Percentiles rank a stretch among this genome's conserved stretches.
phyloP scores from a whole-genome alignment of 2,329 filamentous ascomycete species.

The Sphaerulina musiva region DNA sequence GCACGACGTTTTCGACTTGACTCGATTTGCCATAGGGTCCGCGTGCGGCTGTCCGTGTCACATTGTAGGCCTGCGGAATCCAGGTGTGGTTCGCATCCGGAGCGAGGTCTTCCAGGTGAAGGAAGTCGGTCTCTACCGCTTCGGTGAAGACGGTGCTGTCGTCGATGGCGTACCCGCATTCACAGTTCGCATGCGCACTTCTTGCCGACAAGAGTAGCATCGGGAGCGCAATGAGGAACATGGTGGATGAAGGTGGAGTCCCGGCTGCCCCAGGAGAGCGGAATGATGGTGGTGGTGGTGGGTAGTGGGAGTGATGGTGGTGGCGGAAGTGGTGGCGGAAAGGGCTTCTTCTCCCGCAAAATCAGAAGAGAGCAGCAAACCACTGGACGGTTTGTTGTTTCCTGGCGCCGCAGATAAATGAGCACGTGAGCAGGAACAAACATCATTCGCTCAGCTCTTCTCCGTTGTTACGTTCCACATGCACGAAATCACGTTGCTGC shows the following conservation, averaged over 20 bases:
- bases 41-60: constrained; percentile 50
- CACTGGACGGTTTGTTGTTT: background rate
- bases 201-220: background rate
- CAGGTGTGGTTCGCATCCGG: constrained; percentile 45
- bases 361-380: background rate
- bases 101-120: constrained; percentile 43
- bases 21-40: constrained; percentile 63
- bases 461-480: background rate
- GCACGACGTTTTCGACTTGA: constrained; percentile 50
- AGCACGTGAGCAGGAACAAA: background rate
- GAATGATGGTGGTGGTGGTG: background rate
- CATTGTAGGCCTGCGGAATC: constrained; percentile 61
- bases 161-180: constrained; percentile 63
- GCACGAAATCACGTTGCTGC: constrained; percentile 4
- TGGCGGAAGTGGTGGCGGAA: too few relatives aligned
- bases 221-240: background rate
- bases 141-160: constrained; percentile 58
- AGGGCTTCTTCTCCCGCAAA: background rate
- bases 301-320: too few relatives aligned
- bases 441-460: background rate
- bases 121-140: constrained; percentile 65
- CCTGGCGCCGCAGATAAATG: background rate
- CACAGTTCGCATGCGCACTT: constrained; percentile 43
- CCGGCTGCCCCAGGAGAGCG: background rate
- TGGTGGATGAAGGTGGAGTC: background rate